Base-by-base conservation (phyloP, 805 yeast species). In the Metschnikowia colocasiae region DNA sequence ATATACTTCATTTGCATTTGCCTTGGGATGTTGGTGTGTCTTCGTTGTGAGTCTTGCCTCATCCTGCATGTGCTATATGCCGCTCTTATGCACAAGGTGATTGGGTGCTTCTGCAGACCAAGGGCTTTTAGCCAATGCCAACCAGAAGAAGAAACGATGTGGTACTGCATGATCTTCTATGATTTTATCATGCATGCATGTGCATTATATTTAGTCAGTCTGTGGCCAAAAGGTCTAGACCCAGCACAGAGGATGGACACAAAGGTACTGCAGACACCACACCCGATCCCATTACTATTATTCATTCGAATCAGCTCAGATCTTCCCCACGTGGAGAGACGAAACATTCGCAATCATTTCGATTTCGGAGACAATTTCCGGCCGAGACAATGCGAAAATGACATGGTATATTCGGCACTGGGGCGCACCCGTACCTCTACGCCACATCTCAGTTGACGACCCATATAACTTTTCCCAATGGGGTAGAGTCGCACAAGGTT, bases 211-310 rank as follows among this genome's bases (percentile, higher is more conserved):
- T 18, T 39, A 19, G 42, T 27, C n/a, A 20, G 19, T n/a, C 16
- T 12, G 34, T 23, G 34, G 16, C 6, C 26, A 39, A 30, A 39
- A 15, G 42, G 42, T 27, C 42, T 39, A 39, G 42, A 39, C 42
- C 42, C 34, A 27, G 18, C 19, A 15, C 13, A 2, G n/a, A 19
- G 32, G 42, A 16, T 13, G 16, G 12, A 13, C 18, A 27, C 16
- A 27, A 18, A 13, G 19, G 26, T n/a, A 12, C 41, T 38, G 42
- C 42, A 27, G 16, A 9, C 9, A 30, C n/a, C 9, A 6, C 15
- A 4, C 36, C 39, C 7, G 12, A 19, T 34, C 16, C 26, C 9
- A 13, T 4, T 9, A 6, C 36, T n/a, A 33, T 33, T 33, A 33
- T 33, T 20, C 23, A 35, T 31, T 16, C 15, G n/a, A 35, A 22